Evolutionary conservation across 805 yeast species (phyloP).

Genomic region (Candida sakaeoensis): DNA sequence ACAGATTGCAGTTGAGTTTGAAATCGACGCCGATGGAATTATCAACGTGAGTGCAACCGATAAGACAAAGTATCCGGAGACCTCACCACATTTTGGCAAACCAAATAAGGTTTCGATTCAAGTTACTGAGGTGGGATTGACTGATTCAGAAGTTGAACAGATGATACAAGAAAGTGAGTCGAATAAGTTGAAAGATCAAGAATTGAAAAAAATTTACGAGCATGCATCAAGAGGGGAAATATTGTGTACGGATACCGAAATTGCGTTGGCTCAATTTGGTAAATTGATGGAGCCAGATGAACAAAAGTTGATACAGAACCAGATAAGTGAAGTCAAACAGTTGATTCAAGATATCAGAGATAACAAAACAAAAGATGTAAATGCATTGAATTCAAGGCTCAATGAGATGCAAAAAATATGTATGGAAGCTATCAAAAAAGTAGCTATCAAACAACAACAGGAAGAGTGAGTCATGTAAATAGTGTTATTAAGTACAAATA

Average conservation of each 20-base stretch:
- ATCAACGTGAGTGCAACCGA: constrained; percentile 57
- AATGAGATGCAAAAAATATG: constrained; percentile 35
- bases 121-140: constrained; percentile 65
- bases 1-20: constrained; percentile 72
- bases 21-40: constrained; percentile 78
- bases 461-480: neutral
- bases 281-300: constrained; percentile 47
- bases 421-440: constrained; percentile 36
- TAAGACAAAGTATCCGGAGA: constrained; percentile 40
- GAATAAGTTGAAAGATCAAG: constrained; percentile 57
- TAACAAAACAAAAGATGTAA: constrained; percentile 27
- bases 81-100: constrained; percentile 36
- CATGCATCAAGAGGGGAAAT: constrained; percentile 77
- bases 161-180: constrained; percentile 65
- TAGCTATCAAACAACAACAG: constrained; percentile 33
- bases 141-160: constrained; percentile 62
- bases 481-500: neutral
- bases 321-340: constrained; percentile 18
- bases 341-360: constrained; percentile 34
- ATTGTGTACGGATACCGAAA: constrained; percentile 82
- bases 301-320: constrained; percentile 24
- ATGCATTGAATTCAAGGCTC: constrained; percentile 30
- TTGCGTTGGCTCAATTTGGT: constrained; percentile 72
- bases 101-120: constrained; percentile 57
- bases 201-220: constrained; percentile 58